Percentiles rank a stretch among this genome's conserved stretches.
These are phyloP conservation scores for Eucalyptus marginata DNA, from an alignment of 345 rosid species.

Conservation along the genomic window DNA sequence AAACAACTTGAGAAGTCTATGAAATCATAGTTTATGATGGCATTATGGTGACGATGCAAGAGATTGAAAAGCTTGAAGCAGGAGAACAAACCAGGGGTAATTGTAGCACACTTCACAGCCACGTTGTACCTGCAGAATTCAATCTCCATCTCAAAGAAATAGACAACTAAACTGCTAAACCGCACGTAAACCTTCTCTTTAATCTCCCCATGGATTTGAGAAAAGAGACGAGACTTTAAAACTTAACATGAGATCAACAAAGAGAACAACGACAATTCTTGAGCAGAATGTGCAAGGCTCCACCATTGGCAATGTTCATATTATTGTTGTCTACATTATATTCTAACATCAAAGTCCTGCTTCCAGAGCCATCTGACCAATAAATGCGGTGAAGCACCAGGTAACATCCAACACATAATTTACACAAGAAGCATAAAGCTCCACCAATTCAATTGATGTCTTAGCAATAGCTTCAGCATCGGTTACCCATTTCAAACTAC, in stretches of 20 bases:
- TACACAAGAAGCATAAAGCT: background rate
- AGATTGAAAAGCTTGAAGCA: background rate
- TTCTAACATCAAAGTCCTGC: background rate
- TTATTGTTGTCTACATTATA: background rate
- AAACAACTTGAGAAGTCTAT: background rate
- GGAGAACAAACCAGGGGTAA: conserved; percentile 74
- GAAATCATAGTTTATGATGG: background rate
- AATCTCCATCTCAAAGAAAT: background rate
- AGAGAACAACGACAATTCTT: background rate
- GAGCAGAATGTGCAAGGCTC: background rate
- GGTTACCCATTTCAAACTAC: background rate
- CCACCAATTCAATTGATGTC: background rate
- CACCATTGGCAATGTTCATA: background rate
- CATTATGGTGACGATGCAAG: background rate
- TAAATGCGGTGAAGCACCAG: background rate
- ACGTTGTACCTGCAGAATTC: conserved; percentile 66
- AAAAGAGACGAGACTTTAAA: background rate
- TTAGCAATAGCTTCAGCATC: background rate
- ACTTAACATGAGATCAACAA: background rate
- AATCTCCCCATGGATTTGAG: background rate
- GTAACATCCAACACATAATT: background rate
- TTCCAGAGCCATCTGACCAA: background rate
- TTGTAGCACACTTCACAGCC: conserved; percentile 96
- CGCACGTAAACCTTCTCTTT: background rate
- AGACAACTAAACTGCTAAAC: background rate